phyloP scores from a whole-genome alignment of 2,329 filamentous ascomycete genomes.

The Apiospora rasikravindrae region DNA sequence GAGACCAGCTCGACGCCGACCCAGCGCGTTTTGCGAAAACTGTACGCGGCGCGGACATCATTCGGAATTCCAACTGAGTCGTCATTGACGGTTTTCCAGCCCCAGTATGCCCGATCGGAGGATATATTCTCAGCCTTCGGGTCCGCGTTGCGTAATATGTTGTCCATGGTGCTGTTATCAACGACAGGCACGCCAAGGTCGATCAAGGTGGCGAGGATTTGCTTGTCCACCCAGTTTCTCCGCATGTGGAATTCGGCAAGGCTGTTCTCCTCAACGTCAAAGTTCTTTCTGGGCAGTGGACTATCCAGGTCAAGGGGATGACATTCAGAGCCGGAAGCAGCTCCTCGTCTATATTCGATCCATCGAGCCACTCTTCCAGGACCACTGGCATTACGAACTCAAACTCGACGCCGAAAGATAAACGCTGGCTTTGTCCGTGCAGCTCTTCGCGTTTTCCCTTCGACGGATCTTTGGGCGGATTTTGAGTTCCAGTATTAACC shows the following conservation, averaged over 20 bases:
- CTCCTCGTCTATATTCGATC: background rate
- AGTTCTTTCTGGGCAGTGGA: background rate
- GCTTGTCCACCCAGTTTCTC: background rate
- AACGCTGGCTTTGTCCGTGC: background rate
- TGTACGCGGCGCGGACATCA: background rate
- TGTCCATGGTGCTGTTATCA: accelerated
- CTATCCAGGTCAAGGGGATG: background rate
- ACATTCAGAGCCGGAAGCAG: background rate
- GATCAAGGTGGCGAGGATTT: background rate
- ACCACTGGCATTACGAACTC: conserved; percentile 1
- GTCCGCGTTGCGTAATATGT: background rate
- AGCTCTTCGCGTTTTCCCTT: background rate
- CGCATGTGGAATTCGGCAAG: background rate
- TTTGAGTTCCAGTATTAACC: background rate
- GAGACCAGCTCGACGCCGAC: background rate
- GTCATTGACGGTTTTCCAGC: background rate
- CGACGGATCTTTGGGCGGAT: no score
- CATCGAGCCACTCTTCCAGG: background rate
- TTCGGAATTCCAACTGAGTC: background rate
- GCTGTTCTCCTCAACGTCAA: background rate
- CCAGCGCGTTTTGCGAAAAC: background rate
- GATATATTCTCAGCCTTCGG: background rate
- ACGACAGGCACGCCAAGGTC: background rate
- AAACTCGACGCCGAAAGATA: background rate
- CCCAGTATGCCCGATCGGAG: background rate